phyloP scores from a whole-genome alignment of 148 eudicot genomes.

The Rhododendron ovatum region DNA sequence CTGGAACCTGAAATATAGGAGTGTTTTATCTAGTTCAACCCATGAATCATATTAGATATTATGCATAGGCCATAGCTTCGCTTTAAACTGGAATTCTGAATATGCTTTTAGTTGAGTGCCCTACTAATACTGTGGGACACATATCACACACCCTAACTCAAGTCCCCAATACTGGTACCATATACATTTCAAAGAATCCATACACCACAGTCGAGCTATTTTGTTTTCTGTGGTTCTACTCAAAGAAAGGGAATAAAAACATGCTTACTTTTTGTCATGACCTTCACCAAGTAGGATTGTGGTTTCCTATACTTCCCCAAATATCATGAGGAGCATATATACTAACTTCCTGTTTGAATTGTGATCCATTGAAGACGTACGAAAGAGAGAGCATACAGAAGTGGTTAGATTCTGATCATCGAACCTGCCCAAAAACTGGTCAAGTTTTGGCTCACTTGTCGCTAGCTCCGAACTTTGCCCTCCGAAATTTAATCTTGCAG shows the following conservation, averaged over 20 bases:
- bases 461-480: conserved; percentile 67
- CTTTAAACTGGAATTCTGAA: neutral
- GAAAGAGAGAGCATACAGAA: conserved; percentile 70
- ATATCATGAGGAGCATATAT: neutral
- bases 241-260: neutral
- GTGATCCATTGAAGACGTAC: conserved; percentile 42
- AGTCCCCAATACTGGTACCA: neutral
- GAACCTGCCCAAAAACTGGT: conserved; percentile 26
- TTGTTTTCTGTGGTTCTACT: neutral
- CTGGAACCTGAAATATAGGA: neutral
- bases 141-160: neutral
- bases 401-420: conserved; percentile 38
- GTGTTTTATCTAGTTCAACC: neutral
- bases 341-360: conserved; percentile 1
- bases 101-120: neutral
- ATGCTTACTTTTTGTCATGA: neutral
- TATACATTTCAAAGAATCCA: neutral
- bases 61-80: neutral
- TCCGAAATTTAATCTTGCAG: conserved; percentile 60
- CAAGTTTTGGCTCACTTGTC: conserved; percentile 46
- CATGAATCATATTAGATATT: neutral
- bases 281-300: neutral
- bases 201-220: neutral
- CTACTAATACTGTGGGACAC: neutral
- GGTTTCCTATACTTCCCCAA: neutral